Conservation (phyloP, 257 asterid genomes). For the Nicotiana paniculata region DNA sequence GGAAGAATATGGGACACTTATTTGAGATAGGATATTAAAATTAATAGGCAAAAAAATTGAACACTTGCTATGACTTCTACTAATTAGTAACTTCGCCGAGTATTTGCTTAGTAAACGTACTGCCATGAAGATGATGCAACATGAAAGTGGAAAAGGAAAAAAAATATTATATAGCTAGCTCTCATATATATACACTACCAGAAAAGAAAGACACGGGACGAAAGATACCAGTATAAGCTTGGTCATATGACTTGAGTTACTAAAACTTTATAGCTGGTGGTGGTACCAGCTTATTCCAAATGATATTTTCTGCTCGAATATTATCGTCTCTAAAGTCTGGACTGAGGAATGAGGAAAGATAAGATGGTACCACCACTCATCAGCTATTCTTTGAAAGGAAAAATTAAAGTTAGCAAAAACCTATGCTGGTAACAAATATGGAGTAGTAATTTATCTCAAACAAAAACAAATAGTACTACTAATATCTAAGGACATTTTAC, state of each 20-base stretch:
- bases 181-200: no score
- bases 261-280: not conserved
- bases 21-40: no score
- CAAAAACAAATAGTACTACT: no score
- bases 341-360: not conserved
- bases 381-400: not conserved
- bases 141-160: not conserved
- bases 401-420: not conserved
- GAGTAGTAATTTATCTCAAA: not conserved
- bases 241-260: not conserved
- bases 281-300: not conserved
- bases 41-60: not conserved
- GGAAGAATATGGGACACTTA: no score
- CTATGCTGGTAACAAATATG: not conserved
- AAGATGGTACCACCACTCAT: constrained; percentile 5
- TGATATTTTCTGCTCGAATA: not conserved
- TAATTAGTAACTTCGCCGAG: not conserved
- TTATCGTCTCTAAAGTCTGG: not conserved
- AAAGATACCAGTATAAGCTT: not conserved
- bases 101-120: not conserved
- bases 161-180: not conserved
- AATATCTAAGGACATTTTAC: no score
- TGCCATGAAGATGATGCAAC: not conserved
- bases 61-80: not conserved
- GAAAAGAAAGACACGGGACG: no score